phyloP scores from a whole-genome alignment of 2,329 filamentous ascomycete genomes.

The Trichophyton simii region DNA sequence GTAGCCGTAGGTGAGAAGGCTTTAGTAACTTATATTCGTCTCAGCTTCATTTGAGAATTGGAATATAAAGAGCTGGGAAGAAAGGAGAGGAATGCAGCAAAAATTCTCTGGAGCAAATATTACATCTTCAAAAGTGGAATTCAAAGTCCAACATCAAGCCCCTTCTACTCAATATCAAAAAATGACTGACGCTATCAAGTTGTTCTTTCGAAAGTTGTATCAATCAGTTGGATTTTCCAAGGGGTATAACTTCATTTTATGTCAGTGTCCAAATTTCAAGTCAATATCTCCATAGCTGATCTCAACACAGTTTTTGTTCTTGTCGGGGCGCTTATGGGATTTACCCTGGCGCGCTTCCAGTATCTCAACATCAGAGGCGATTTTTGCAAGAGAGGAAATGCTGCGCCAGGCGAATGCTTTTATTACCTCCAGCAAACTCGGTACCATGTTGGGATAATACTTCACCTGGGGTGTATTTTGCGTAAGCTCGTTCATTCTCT shows the following conservation, averaged over 20 bases:
- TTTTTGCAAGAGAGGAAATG: slow-evolving; percentile 7
- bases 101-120: not conserved
- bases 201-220: not conserved
- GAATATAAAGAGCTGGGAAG: not conserved
- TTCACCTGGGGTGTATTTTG: slow-evolving; percentile 33
- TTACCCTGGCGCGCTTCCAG: slow-evolving; percentile 37
- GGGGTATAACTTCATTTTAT: slow-evolving; percentile 10
- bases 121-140: not conserved
- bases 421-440: slow-evolving; percentile 24
- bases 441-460: slow-evolving; percentile 30
- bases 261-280: not conserved
- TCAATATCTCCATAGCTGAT: not conserved
- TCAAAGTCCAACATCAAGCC: not conserved
- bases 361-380: slow-evolving; percentile 27
- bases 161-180: not conserved
- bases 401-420: slow-evolving; percentile 35
- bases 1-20: not conserved
- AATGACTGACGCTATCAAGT: not conserved
- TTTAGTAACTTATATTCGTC: too few relatives aligned
- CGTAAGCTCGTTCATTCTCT: not conserved
- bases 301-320: slow-evolving; percentile 28
- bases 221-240: slow-evolving; percentile 3
- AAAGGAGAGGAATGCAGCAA: not conserved
- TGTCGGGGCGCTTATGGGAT: slow-evolving; percentile 35
- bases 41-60: not conserved